phyloP scores from a whole-genome alignment of 768 basidiomycete genomes.

The Collybia sordida region DNA sequence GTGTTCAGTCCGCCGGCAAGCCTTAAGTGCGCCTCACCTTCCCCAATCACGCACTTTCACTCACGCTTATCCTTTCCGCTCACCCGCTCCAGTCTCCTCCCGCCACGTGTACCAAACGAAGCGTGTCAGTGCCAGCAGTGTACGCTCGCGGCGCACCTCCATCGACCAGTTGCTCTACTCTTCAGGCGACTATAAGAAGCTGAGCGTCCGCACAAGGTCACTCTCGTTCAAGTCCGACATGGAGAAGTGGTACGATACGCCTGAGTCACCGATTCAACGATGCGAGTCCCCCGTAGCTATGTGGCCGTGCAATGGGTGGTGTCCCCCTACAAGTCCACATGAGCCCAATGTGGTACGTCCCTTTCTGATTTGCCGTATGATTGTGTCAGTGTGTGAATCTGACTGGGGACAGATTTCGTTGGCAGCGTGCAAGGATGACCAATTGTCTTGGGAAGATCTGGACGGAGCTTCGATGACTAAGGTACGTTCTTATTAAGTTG shows the following conservation, averaged over 20 bases:
- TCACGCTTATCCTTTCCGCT: too few species aligned
- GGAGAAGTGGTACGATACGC: conserved; percentile 16
- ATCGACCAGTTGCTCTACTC: conserved; percentile 19
- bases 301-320: conserved; percentile 31
- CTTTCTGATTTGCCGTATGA: too few species aligned
- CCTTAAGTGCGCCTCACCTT: conserved; percentile 7
- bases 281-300: conserved; percentile 29
- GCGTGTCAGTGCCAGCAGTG: conserved; percentile 15
- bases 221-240: conserved; percentile 16
- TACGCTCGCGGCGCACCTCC: conserved; percentile 18
- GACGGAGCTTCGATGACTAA: conserved; percentile 38
- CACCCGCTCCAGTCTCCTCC: conserved; percentile 7
- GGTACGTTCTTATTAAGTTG: conserved; percentile 18
- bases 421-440: conserved; percentile 35
- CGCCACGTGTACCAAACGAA: conserved; percentile 24
- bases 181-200: conserved; percentile 8
- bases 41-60: not conserved
- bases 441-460: conserved; percentile 34
- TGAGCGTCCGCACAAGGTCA: conserved; percentile 7
- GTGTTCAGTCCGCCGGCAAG: conserved; percentile 14
- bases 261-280: conserved; percentile 19
- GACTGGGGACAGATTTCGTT: conserved; percentile 28
- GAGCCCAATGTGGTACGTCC: conserved; percentile 32
- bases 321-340: conserved; percentile 10
- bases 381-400: too few species aligned